phyloP scores from a whole-genome alignment of 1,284 basidiomycete species.

The Amylostereum chailletii region DNA sequence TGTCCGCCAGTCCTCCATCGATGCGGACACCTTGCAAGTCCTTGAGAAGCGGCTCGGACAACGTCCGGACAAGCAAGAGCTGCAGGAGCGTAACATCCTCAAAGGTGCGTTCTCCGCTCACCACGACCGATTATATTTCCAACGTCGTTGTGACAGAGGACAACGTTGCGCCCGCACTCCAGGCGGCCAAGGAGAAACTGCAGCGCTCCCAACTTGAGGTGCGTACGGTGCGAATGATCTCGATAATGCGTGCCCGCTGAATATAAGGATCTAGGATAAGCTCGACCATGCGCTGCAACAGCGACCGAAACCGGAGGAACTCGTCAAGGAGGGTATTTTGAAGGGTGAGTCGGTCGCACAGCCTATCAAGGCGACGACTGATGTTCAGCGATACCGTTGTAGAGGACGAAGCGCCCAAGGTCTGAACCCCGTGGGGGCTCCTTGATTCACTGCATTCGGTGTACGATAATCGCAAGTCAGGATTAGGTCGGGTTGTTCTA shows the following conservation, averaged over 20 bases:
- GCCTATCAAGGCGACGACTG: no score
- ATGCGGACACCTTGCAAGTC: constrained; percentile 31
- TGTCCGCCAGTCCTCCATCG: constrained; percentile 27
- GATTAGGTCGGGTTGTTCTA: no score
- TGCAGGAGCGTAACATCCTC: constrained; percentile 69
- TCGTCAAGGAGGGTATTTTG: constrained; percentile 69
- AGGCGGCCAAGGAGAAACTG: constrained; percentile 58
- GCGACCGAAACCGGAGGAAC: constrained; percentile 59
- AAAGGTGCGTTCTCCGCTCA: constrained; percentile 40
- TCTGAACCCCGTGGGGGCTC: neutral
- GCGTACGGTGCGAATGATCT: neutral
- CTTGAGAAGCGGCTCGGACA: constrained; percentile 53
- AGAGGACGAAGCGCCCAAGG: constrained; percentile 13
- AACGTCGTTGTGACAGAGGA: constrained; percentile 34
- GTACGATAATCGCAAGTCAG: neutral
- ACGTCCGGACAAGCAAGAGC: constrained; percentile 53
- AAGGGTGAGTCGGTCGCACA: constrained; percentile 28
- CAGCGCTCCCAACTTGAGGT: constrained; percentile 65
- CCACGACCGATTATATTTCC: neutral
- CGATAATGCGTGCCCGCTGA: neutral
- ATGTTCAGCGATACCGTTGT: neutral
- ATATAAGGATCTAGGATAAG: constrained; percentile 43
- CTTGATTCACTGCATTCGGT: neutral
- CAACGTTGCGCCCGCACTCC: constrained; percentile 60
- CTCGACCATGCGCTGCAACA: constrained; percentile 58